Conservation (phyloP, 2,329 filamentous ascomycete species). For the Clonostachys solani region DNA sequence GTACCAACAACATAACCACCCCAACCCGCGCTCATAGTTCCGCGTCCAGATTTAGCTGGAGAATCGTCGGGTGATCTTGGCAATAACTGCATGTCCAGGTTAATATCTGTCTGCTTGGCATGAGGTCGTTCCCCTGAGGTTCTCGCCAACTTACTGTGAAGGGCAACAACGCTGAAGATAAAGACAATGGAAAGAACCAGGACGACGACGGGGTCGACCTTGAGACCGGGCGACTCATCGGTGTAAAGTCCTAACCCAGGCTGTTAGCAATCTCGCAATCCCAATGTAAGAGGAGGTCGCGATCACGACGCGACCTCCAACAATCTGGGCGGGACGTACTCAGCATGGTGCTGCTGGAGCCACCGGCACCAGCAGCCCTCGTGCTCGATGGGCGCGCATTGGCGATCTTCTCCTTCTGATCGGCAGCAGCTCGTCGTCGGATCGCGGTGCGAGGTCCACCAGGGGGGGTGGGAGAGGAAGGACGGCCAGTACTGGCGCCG, state of each 20-base stretch:
- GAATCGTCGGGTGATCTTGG: slow-evolving; percentile 91
- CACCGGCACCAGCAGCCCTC: slow-evolving; percentile 87
- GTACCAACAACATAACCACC: background rate
- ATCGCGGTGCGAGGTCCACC: slow-evolving; percentile 95
- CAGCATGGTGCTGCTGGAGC: slow-evolving; percentile 97
- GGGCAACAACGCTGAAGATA: slow-evolving; percentile 96
- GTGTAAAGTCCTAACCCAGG: slow-evolving; percentile 77
- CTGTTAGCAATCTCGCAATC: too few relatives aligned
- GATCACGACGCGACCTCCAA: background rate
- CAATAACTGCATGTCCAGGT: slow-evolving; percentile 65
- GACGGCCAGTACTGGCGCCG: slow-evolving; percentile 69
- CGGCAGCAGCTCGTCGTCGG: slow-evolving; percentile 89
- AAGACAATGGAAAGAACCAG: slow-evolving; percentile 95
- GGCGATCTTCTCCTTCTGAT: slow-evolving; percentile 95
- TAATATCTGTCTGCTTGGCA: background rate
- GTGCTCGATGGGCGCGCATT: slow-evolving; percentile 93
- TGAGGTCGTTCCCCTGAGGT: background rate
- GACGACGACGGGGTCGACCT: slow-evolving; percentile 97
- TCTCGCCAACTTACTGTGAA: slow-evolving; percentile 72
- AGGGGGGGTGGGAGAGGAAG: slow-evolving; percentile 82
- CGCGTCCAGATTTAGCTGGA: slow-evolving; percentile 43
- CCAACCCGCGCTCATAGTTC: background rate
- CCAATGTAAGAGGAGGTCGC: too few relatives aligned
- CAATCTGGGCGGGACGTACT: slow-evolving; percentile 55
- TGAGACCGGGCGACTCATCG: slow-evolving; percentile 93